These are phyloP conservation scores for Hypoxylon sp. DNA, from an alignment of 2,329 filamentous ascomycete genomes.

Conservation along the genomic window DNA sequence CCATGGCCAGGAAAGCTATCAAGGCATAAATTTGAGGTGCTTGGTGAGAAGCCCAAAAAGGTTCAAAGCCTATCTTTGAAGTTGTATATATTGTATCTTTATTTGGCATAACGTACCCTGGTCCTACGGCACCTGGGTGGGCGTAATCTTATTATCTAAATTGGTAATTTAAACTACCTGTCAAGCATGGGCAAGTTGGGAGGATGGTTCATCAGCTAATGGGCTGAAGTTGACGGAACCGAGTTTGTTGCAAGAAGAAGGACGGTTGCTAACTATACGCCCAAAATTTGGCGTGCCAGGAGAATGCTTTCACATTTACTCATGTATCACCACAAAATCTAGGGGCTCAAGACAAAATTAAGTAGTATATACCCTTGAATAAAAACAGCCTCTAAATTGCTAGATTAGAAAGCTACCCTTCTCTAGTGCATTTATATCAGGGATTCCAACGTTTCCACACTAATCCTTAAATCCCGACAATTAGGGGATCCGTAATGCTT, in stretches of 20 bases:
- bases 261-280: neutral
- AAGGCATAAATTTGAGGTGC: constrained; percentile 41
- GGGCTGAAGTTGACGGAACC: neutral
- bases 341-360: neutral
- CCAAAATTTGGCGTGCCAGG: neutral
- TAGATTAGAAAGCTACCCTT: neutral
- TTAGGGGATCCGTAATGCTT: neutral
- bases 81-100: constrained; percentile 33
- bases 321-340: constrained; percentile 19
- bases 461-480: neutral
- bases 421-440: constrained; percentile 4
- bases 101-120: neutral
- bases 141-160: too few species aligned
- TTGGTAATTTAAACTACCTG: neutral
- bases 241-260: neutral
- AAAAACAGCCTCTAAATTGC: constrained; percentile 4
- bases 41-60: constrained; percentile 2
- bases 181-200: neutral
- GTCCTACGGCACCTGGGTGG: too few species aligned
- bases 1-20: constrained; percentile 55
- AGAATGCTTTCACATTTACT: constrained; percentile 1
- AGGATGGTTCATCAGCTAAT: neutral
- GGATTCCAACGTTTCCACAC: neutral
- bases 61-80: neutral
- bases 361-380: constrained; percentile 24